Percentiles rank a stretch among this genome's conserved stretches.
Conservation (phyloP, 1,139 yeast genomes). For the Zygosaccharomyces pseudobailii region DNA sequence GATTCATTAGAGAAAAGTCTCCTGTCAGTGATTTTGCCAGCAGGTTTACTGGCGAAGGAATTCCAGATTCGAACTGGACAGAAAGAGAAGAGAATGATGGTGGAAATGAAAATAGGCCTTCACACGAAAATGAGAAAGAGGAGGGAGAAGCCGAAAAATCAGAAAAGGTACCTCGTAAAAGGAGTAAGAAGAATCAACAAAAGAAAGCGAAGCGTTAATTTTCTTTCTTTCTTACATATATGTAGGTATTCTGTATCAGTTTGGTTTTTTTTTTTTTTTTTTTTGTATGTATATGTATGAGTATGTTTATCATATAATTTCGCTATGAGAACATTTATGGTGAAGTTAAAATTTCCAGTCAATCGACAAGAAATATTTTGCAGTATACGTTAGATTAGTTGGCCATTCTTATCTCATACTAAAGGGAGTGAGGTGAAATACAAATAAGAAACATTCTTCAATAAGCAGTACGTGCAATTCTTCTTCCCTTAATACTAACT, state of each 20-base stretch:
- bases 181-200: neutral
- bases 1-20: slow-evolving; percentile 35
- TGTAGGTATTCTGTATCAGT: neutral
- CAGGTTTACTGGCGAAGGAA: slow-evolving; percentile 45
- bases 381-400: too few relatives aligned
- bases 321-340: too few relatives aligned
- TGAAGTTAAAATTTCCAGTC: too few relatives aligned
- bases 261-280: slow-evolving; percentile 1
- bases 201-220: neutral
- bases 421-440: too few relatives aligned
- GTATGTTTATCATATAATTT: too few relatives aligned
- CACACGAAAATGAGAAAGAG: neutral
- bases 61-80: neutral
- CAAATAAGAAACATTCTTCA: too few relatives aligned
- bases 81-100: slow-evolving; percentile 6
- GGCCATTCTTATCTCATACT: too few relatives aligned
- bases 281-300: neutral
- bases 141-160: neutral
- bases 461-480: too few relatives aligned
- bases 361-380: too few relatives aligned
- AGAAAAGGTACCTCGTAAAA: neutral
- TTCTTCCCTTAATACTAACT: too few relatives aligned
- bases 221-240: neutral
- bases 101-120: neutral
- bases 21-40: slow-evolving; percentile 66